Evolutionary conservation across 306 rosid species (phyloP), one percentile per base, ranked within the genome.

Genomic region (Datisca glomerata): DNA sequence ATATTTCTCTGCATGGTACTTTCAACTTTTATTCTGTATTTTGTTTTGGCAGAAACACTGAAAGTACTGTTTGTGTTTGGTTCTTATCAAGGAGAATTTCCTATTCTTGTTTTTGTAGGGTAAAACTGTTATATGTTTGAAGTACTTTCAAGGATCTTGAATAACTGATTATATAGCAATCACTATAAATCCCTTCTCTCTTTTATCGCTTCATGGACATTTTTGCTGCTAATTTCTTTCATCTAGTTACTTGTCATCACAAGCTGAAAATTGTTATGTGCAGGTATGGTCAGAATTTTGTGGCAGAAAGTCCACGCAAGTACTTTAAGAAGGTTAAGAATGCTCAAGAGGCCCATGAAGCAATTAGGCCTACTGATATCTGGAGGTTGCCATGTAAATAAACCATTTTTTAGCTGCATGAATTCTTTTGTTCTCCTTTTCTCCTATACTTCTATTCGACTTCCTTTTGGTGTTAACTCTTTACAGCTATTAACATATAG

Each of bases 291-390:
- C 63, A 70, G 51, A 55, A 70, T 48, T 84, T 75, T 73, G 91
- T 51, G 40, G 36, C 91, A 40, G 75, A 32, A 31, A 69, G 49
- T 70, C 51, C 74, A 21, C 77, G 71, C 36, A 89, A 84, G 65
- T 78, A 72, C 67, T 80, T 63, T 64, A 89, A 75, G 63, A 89
- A 89, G 81, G 95, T 89, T 59, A 89, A 89, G 81, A 89, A 84
- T 75, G 95, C 98, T 49, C 96, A 89, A 67, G 98, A 89, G 75
- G 98, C 95, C 60, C 95, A 89, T 64, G 98, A 89, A 73, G 98
- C 95, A 27, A 89, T 89, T 59, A 84, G 98, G 63, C 92, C 98
- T 9, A 84, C 98, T 15, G 91, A 89, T 70, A 75, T 89, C 53
- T 54, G 50, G 53, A 69, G 69, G 63, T 53, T 68, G 25, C 98